Conservation (phyloP, 2,329 filamentous ascomycete species). For the Penicillium janthinellum region DNA sequence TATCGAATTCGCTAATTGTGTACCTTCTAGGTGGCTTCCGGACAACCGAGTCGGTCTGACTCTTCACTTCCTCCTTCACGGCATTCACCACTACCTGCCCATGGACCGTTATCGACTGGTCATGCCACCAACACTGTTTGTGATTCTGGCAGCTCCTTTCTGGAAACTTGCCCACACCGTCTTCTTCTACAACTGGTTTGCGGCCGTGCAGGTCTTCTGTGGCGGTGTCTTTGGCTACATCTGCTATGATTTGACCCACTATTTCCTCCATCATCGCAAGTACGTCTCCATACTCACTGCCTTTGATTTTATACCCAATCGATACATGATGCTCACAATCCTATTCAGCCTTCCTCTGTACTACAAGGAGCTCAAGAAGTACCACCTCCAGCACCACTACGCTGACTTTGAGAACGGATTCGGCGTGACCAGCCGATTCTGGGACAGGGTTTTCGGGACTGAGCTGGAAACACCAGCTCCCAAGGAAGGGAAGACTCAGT, state of each 20-base stretch:
- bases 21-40: slow-evolving; percentile 69
- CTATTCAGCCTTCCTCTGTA: slow-evolving; percentile 70
- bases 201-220: slow-evolving; percentile 75
- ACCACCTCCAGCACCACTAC: slow-evolving; percentile 96
- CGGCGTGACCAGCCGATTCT: slow-evolving; percentile 93
- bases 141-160: slow-evolving; percentile 82
- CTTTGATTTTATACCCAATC: neutral
- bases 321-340: slow-evolving; percentile 12
- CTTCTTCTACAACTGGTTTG: slow-evolving; percentile 83
- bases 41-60: slow-evolving; percentile 88
- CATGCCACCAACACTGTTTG: slow-evolving; percentile 90
- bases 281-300: slow-evolving; percentile 43
- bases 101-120: slow-evolving; percentile 98
- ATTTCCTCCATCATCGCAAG: slow-evolving; percentile 96
- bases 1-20: slow-evolving; percentile 21
- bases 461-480: slow-evolving; percentile 60
- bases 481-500: slow-evolving; percentile 42
- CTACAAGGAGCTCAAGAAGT: slow-evolving; percentile 94
- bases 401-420: slow-evolving; percentile 98
- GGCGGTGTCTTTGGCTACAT: slow-evolving; percentile 95
- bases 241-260: slow-evolving; percentile 96
- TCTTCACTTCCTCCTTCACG: slow-evolving; percentile 89
- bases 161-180: slow-evolving; percentile 85
- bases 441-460: slow-evolving; percentile 91
- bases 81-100: slow-evolving; percentile 97